Evolutionary conservation across 305 asterid genomes (phyloP).

Genomic region (Solanum hybrid): DNA sequence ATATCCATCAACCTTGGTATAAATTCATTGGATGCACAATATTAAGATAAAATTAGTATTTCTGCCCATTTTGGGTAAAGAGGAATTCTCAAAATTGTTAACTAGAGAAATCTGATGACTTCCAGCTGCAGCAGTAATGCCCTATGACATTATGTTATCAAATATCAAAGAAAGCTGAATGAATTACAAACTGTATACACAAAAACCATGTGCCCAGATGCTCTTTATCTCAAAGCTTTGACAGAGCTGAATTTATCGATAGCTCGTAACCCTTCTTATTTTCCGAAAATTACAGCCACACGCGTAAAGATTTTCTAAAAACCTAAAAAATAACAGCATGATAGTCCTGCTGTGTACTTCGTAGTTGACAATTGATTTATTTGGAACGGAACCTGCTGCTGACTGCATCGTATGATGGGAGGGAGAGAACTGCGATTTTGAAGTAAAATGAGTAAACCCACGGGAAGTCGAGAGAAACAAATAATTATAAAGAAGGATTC

Average conservation of each 20-base stretch:
- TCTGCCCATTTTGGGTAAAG: not conserved
- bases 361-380: slow-evolving; percentile 3
- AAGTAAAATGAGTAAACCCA: not conserved
- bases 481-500: slow-evolving; percentile 9
- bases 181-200: not conserved
- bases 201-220: not conserved
- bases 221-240: not conserved
- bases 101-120: not conserved
- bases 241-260: not conserved
- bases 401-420: slow-evolving; percentile 69
- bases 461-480: not conserved
- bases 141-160: not conserved
- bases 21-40: not conserved
- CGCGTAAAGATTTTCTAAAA: slow-evolving; percentile 12
- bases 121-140: not conserved
- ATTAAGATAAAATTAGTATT: not conserved
- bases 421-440: slow-evolving; percentile 47
- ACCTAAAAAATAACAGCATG: not conserved
- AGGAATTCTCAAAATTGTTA: not conserved
- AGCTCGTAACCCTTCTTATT: not conserved
- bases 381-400: slow-evolving; percentile 40
- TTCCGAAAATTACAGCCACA: not conserved
- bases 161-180: not conserved
- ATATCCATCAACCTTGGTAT: not conserved
- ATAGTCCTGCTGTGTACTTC: not conserved